Conservation (phyloP, 441 rosid genomes). For the Pelargonium fulgidum region DNA sequence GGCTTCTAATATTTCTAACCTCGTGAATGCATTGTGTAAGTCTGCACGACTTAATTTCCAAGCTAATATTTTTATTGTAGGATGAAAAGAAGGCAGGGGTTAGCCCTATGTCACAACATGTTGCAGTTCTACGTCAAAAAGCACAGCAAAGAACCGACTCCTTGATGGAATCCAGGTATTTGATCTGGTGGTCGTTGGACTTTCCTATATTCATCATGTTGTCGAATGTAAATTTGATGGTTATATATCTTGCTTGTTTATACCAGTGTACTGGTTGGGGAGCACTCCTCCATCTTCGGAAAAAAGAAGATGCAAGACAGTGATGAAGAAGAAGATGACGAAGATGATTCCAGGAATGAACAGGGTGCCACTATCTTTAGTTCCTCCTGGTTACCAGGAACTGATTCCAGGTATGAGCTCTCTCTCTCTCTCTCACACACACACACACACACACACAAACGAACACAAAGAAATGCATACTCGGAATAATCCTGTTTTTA, state of each 20-base stretch:
- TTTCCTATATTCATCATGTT: background rate
- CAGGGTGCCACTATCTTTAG: slow-evolving; percentile 56
- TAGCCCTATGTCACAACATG: slow-evolving; percentile 69
- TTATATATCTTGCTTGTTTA: slow-evolving; percentile 12
- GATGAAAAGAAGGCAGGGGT: slow-evolving; percentile 51
- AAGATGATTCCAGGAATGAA: slow-evolving; percentile 34
- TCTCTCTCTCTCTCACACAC: background rate
- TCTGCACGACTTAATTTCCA: slow-evolving; percentile 5
- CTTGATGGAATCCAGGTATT: slow-evolving; percentile 75
- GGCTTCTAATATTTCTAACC: background rate
- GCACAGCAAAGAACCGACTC: slow-evolving; percentile 62
- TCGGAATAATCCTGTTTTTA: background rate
- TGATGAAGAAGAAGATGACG: slow-evolving; percentile 44
- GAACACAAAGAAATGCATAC: background rate
- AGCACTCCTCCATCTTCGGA: slow-evolving; percentile 53
- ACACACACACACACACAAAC: background rate
- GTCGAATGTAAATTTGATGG: background rate
- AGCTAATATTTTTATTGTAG: slow-evolving; percentile 29
- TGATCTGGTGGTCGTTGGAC: slow-evolving; percentile 3
- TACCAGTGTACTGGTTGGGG: slow-evolving; percentile 79
- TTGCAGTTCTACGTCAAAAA: slow-evolving; percentile 42
- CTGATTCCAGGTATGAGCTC: slow-evolving; percentile 45
- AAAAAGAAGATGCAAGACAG: slow-evolving; percentile 22
- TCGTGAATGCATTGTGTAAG: slow-evolving; percentile 14
- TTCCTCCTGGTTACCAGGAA: slow-evolving; percentile 84